Evolutionary conservation across 192 early-diverging fungal species (phyloP).

Genomic region (Umbelopsis sp.): DNA sequence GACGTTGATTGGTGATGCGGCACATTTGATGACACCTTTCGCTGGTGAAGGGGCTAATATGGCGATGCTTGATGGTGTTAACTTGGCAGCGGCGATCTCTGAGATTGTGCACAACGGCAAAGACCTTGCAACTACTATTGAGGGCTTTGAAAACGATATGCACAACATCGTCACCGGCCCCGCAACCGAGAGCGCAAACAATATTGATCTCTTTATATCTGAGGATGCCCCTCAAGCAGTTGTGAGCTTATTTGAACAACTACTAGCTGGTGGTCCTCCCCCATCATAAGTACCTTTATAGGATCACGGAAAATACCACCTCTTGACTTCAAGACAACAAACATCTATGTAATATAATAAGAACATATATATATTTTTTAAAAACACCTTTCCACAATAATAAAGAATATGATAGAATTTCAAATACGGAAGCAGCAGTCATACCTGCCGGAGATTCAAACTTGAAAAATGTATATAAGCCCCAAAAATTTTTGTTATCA

Average conservation of each 20-base stretch:
- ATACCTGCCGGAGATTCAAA: neutral
- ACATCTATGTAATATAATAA: too few species aligned
- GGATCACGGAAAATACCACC: too few species aligned
- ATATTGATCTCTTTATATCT: neutral
- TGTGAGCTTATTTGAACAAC: neutral
- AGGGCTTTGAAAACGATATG: slow-evolving; percentile 28
- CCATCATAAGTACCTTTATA: neutral
- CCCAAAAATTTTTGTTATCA: neutral
- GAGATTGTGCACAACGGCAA: neutral
- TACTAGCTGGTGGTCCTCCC: neutral
- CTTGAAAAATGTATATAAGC: neutral
- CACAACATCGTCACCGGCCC: neutral
- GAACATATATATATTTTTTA: too few species aligned
- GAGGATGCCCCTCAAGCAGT: neutral
- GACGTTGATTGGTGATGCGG: slow-evolving; percentile 51
- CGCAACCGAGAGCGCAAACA: slow-evolving; percentile 3
- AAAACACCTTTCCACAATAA: too few species aligned
- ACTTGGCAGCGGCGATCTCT: slow-evolving; percentile 16
- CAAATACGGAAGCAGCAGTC: neutral
- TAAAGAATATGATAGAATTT: too few species aligned
- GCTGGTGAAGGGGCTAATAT: slow-evolving; percentile 50
- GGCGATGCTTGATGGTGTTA: slow-evolving; percentile 39
- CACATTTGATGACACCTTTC: slow-evolving; percentile 53
- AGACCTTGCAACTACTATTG: slow-evolving; percentile 2
- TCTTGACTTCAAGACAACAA: too few species aligned